phyloP scores from a whole-genome alignment of 305 asterid genomes.

The Fraxinus paxiana region DNA sequence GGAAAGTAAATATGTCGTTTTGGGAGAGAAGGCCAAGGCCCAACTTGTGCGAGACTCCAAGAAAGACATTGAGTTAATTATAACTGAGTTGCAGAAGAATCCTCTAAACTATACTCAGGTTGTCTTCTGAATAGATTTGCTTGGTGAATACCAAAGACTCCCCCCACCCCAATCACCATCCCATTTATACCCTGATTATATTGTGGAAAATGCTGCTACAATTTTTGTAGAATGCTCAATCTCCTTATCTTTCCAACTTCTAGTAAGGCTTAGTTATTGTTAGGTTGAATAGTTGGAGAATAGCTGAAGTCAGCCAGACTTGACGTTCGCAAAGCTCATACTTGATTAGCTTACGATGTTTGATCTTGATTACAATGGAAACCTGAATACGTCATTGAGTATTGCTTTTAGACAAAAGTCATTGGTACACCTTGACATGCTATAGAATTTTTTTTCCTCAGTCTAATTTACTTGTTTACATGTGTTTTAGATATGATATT shows the following conservation, averaged over 20 bases:
- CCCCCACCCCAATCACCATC: not conserved
- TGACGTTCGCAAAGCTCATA: not conserved
- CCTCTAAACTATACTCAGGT: slow-evolving; percentile 96
- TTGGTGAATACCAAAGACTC: not conserved
- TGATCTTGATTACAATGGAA: not conserved
- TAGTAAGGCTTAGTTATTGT: not conserved
- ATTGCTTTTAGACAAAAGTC: not conserved
- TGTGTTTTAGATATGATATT: not conserved
- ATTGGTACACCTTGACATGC: not conserved
- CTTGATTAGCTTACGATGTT: not conserved
- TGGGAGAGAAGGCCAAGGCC: slow-evolving; percentile 97
- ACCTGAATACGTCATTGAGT: not conserved
- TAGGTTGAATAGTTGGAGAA: not conserved
- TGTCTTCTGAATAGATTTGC: slow-evolving; percentile 14
- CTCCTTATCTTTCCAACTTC: slow-evolving; percentile 3
- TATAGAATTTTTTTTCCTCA: not conserved
- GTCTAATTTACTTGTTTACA: not conserved
- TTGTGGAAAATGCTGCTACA: not conserved
- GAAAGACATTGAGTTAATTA: slow-evolving; percentile 53
- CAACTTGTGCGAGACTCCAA: slow-evolving; percentile 85
- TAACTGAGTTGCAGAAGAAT: slow-evolving; percentile 86
- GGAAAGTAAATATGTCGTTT: slow-evolving; percentile 54
- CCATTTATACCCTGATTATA: not conserved
- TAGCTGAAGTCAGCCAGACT: not conserved
- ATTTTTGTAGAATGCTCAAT: not conserved